Conservation (phyloP, 805 yeast species). For the Cyberlindnera suaveolens region DNA sequence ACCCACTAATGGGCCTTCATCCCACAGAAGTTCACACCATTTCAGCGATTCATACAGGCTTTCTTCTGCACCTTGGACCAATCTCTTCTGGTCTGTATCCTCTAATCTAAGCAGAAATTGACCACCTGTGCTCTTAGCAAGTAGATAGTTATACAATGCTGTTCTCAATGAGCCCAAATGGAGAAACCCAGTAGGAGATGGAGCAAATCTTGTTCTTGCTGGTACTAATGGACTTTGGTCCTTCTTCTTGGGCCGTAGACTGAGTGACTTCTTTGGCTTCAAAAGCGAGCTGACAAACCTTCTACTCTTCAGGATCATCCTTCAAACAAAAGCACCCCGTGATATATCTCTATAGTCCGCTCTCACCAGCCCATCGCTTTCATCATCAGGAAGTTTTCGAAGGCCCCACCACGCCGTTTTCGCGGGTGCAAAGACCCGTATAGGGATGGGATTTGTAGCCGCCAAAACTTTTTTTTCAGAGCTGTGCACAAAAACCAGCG, state of each 20-base stretch:
- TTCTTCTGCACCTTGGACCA: constrained; percentile 77
- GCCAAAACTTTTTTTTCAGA: too few relatives aligned
- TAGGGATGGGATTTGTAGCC: too few relatives aligned
- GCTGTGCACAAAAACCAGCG: too few relatives aligned
- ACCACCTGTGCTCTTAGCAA: constrained; percentile 78
- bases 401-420: too few relatives aligned
- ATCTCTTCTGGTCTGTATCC: constrained; percentile 83
- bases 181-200: constrained; percentile 95
- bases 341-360: too few relatives aligned
- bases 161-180: constrained; percentile 93
- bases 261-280: constrained; percentile 14
- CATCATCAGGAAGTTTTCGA: too few relatives aligned
- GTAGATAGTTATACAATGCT: constrained; percentile 80
- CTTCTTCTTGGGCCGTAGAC: constrained; percentile 5
- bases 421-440: too few relatives aligned
- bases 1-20: constrained; percentile 65
- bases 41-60: constrained; percentile 66
- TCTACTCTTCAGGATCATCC: neutral
- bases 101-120: constrained; percentile 77
- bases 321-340: too few relatives aligned
- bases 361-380: too few relatives aligned
- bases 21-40: constrained; percentile 73
- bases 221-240: neutral
- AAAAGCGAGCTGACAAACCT: constrained; percentile 7
- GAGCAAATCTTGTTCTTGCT: constrained; percentile 90